A percentile compares a stretch with the other conserved stretches of the same genome.
These are phyloP conservation scores for Aquilaria malaccensis DNA, from an alignment of 345 rosid genomes.

Conservation along the genomic window DNA sequence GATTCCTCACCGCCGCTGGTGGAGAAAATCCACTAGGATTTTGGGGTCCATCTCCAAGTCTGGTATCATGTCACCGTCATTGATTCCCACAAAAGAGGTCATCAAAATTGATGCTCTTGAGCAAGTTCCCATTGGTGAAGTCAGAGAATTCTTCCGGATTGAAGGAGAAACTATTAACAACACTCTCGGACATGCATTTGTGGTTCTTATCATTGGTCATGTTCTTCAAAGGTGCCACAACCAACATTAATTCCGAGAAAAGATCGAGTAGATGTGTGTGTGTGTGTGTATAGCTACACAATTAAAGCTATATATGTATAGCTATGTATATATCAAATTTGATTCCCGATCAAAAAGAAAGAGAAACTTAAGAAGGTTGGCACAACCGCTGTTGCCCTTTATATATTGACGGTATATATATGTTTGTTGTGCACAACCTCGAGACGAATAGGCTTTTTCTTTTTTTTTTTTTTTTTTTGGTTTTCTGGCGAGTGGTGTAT, in stretches of 20 bases:
- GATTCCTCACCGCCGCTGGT: conserved; percentile 50
- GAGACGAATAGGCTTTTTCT: not conserved
- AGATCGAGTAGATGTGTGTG: not conserved
- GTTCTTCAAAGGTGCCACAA: conserved; percentile 50
- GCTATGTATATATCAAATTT: conserved; percentile 7
- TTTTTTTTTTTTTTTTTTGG: not conserved
- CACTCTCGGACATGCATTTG: conserved; percentile 15
- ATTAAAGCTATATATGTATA: not conserved
- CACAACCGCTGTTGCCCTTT: not conserved
- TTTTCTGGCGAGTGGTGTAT: conserved; percentile 9
- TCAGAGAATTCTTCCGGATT: conserved; percentile 33
- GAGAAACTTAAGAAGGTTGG: not conserved
- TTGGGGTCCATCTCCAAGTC: conserved; percentile 74
- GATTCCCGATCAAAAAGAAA: too few relatives aligned
- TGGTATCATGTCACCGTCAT: conserved; percentile 49
- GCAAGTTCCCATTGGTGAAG: conserved; percentile 35
- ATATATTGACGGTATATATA: too few relatives aligned
- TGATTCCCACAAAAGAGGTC: conserved; percentile 62
- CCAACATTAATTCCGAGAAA: conserved; percentile 47
- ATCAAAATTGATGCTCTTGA: conserved; percentile 66
- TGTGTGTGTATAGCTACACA: not conserved
- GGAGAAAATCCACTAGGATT: conserved; percentile 52
- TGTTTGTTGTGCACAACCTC: not conserved
- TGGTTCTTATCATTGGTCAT: conserved; percentile 29
- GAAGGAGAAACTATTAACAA: conserved; percentile 26